Percentiles rank a stretch among this genome's conserved stretches.
Evolutionary conservation across 75 land plant species (phyloP).

Genomic region (Chamaecyparis obtusa): DNA sequence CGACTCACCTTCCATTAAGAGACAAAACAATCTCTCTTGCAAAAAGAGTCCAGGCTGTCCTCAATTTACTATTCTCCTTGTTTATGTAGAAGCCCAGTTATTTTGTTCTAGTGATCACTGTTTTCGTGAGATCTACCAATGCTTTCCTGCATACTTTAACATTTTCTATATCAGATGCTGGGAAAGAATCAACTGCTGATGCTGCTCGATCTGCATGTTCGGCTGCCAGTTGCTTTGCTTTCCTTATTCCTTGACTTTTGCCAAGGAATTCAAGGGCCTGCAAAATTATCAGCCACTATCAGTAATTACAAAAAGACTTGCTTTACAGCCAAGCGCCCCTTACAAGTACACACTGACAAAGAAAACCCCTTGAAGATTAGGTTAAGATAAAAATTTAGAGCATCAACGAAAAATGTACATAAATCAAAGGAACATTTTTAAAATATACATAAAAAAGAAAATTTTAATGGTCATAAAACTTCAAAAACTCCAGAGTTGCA

Average conservation of each 20-base stretch:
- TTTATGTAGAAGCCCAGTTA: slow-evolving; percentile 19
- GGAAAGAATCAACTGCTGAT: slow-evolving; percentile 69
- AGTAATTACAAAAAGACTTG: not conserved
- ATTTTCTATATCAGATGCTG: slow-evolving; percentile 55
- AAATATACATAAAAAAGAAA: too few relatives aligned
- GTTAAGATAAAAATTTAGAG: not conserved
- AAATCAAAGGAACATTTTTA: too few relatives aligned
- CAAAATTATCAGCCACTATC: not conserved
- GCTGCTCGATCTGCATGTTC: slow-evolving; percentile 78
- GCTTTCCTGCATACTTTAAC: slow-evolving; percentile 70
- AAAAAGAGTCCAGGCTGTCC: not conserved
- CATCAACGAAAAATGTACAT: not conserved
- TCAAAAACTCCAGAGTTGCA: too few relatives aligned
- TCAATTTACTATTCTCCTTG: not conserved
- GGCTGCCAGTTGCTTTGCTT: slow-evolving; percentile 63
- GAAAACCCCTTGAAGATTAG: not conserved
- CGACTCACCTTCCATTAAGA: not conserved
- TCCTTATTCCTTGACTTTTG: slow-evolving; percentile 70
- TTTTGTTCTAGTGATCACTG: slow-evolving; percentile 74
- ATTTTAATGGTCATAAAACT: too few relatives aligned
- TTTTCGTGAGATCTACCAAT: slow-evolving; percentile 69
- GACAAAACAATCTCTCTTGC: not conserved
- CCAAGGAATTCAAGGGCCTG: slow-evolving; percentile 82
- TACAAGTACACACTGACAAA: not conserved
- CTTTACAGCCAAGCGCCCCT: not conserved